Conservation (phyloP, 169 alveolate species). For the Cryptosporidium viatorum region DNA sequence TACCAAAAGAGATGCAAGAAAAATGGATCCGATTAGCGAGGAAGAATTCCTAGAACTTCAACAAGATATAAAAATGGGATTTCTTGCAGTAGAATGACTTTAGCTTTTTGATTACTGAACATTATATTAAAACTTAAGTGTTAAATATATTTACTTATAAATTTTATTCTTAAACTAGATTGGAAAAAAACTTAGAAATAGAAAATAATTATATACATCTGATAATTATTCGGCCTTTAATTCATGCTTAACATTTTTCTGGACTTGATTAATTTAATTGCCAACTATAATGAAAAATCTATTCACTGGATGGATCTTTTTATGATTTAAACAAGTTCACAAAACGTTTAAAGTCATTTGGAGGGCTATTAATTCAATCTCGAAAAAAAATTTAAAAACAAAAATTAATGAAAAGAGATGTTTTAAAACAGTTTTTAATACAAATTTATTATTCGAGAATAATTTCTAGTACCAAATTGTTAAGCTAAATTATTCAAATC, state of each 20-base stretch:
- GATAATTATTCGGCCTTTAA: background rate
- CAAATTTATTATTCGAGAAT: too few species aligned
- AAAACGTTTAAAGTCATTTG: background rate
- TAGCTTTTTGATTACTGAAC: background rate
- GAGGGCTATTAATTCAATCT: background rate
- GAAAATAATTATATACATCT: background rate
- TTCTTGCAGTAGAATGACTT: constrained; percentile 59
- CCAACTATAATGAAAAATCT: too few species aligned
- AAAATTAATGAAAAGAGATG: too few species aligned
- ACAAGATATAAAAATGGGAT: constrained; percentile 68
- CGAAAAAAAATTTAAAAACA: background rate
- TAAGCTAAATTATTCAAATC: too few species aligned
- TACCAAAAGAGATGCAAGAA: constrained; percentile 83
- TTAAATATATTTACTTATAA: background rate
- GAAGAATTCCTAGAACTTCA: constrained; percentile 80
- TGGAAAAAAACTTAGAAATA: background rate
- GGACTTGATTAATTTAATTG: too few species aligned
- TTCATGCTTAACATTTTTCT: too few species aligned
- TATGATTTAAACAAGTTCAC: too few species aligned
- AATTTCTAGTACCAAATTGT: background rate
- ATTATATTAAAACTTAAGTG: background rate
- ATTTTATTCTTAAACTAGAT: background rate
- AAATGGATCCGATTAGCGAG: constrained; percentile 83
- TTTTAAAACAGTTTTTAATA: too few species aligned
- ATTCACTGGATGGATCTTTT: too few species aligned